Evolutionary conservation across 2,329 filamentous ascomycete genomes (phyloP).

Genomic region (Stachybotrys elegans): DNA sequence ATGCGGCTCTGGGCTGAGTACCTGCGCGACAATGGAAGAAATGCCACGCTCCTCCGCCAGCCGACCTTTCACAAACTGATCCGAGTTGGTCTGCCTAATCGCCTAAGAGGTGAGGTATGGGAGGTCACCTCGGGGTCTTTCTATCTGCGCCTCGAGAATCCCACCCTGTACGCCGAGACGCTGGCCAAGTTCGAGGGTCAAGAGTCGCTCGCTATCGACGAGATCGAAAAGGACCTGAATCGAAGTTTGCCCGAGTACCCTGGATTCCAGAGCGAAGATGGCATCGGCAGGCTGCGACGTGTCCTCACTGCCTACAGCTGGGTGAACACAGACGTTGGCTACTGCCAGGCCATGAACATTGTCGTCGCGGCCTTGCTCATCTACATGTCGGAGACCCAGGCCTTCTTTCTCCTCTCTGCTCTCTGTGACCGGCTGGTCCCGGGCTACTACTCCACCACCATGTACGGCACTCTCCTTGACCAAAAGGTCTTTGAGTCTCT

Average conservation of each 20-base stretch:
- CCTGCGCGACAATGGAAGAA: conserved; percentile 88
- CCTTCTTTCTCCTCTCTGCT: conserved; percentile 87
- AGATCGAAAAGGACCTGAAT: conserved; percentile 98
- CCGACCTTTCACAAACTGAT: conserved; percentile 98
- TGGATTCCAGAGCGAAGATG: conserved; percentile 93
- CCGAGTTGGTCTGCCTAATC: conserved; percentile 88
- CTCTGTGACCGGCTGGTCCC: conserved; percentile 90
- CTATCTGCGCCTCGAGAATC: conserved; percentile 81
- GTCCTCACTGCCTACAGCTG: conserved; percentile 97
- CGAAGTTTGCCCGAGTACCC: conserved; percentile 95
- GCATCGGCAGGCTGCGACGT: conserved; percentile 81
- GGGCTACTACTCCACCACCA: conserved; percentile 97
- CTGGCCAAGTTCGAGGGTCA: conserved; percentile 76
- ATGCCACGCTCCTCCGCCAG: conserved; percentile 85
- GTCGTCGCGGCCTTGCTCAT: conserved; percentile 96
- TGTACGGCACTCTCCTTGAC: conserved; percentile 96
- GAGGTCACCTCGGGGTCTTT: conserved; percentile 89
- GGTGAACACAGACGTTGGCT: conserved; percentile 92
- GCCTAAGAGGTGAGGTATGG: conserved; percentile 91
- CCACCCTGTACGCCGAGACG: conserved; percentile 78
- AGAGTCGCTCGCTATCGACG: conserved; percentile 92
- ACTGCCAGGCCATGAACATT: conserved; percentile 99
- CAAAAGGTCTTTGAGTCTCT: conserved; percentile 96
- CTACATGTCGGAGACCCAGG: conserved; percentile 95
- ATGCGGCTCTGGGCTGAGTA: conserved; percentile 98